Percentiles rank a stretch among this genome's conserved stretches.
These are phyloP conservation scores for Xylariaceae sp. DNA, from an alignment of 2,329 filamentous ascomycete species.

Conservation along the genomic window DNA sequence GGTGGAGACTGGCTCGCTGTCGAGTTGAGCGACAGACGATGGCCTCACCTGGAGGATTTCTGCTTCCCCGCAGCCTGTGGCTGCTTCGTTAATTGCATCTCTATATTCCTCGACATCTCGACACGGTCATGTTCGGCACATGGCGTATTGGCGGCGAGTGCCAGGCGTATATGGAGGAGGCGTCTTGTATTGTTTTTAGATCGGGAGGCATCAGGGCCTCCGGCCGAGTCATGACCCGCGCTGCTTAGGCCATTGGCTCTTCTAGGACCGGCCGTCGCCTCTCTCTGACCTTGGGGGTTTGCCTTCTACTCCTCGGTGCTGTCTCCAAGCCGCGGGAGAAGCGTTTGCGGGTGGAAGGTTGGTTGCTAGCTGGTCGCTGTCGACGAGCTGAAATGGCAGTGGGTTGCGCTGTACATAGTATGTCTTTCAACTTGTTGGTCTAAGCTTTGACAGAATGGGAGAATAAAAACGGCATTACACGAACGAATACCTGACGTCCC, in stretches of 20 bases:
- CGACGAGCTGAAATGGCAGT: slow-evolving; percentile 5
- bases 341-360: slow-evolving; percentile 4
- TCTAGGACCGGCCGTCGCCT: too few species aligned
- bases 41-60: too few species aligned
- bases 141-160: slow-evolving; percentile 10
- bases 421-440: slow-evolving; percentile 13
- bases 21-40: too few species aligned
- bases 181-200: slow-evolving; percentile 10
- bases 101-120: slow-evolving; percentile 6
- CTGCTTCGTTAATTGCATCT: slow-evolving; percentile 13
- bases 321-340: not conserved
- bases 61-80: slow-evolving; percentile 7
- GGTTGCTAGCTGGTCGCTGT: not conserved
- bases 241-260: not conserved
- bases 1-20: too few species aligned
- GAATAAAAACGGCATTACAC: slow-evolving; percentile 19
- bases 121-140: slow-evolving; percentile 9
- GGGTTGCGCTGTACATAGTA: slow-evolving; percentile 21
- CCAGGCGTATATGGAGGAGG: slow-evolving; percentile 13
- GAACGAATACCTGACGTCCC: slow-evolving; percentile 8
- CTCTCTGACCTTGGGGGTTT: too few species aligned
- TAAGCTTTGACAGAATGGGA: slow-evolving; percentile 9
- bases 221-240: slow-evolving; percentile 1
- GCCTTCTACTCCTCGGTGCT: too few species aligned
- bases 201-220: slow-evolving; percentile 2